Evolutionary conservation across 352 stramenopile species (phyloP), one percentile per base, ranked within the genome.

Genomic region (Aphanomyces cochlioides): DNA sequence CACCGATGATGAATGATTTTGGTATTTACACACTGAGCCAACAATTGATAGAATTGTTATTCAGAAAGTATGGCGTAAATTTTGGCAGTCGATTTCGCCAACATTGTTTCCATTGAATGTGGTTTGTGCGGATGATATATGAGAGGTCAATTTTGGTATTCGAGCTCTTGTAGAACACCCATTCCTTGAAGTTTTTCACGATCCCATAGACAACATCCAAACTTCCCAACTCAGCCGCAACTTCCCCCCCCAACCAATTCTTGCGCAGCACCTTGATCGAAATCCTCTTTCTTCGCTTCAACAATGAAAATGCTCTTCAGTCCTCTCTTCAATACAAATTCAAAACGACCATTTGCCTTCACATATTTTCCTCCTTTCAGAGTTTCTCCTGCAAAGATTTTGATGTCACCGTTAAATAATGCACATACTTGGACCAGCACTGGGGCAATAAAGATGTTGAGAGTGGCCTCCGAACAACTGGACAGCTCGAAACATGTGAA

Each of bases 301-400:
- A 84, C 77, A 53, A 85, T 81, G 73, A 75, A 87, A 47, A 87
- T 78, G 50, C 74, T 76, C 67, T 75, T 83, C 36, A 73, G 77
- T 43, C 72, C 76, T 43, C 79, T 72, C 58, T 45, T 74, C 48
- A 83, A 63, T 17, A 85, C 74, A 58, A 84, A 83, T 57, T 85
- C 72, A 69, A 83, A 83, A 74, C 75, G 72, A 28, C 67, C 74
- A 68, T 80, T 41, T 75, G 77, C 79, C 38, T 82, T 67, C 41
- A 82, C 77, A 66, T 73, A 36, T 36, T 79, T 77, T 64, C 76
- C 76, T 64, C 76, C 76, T 47, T 74, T 72, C 67, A 78, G 58
- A 36, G 48, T 66, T 67, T 75, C 67, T 72, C 74, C 69, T 41
- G 74, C 66, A 37, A 72, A 58, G 34, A 76, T 59, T 39, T 76